Evolutionary conservation across 257 asterid genomes (phyloP).

Genomic region (Solanum chmielewskii): DNA sequence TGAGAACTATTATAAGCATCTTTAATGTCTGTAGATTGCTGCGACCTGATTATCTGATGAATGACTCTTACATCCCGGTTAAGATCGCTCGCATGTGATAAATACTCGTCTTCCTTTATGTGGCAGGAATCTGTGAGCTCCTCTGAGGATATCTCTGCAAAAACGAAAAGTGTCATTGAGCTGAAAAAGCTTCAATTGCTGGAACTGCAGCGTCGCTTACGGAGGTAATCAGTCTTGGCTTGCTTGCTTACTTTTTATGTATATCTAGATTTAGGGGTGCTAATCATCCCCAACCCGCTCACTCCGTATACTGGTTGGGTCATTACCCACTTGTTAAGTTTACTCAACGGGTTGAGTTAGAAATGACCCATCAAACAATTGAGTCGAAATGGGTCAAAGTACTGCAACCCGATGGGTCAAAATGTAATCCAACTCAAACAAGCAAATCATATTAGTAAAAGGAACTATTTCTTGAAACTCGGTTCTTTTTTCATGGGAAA

Average conservation of each 20-base stretch:
- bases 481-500: neutral
- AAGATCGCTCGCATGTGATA: neutral
- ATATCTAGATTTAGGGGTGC: neutral
- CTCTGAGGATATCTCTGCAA: slow-evolving; percentile 82
- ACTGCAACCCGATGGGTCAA: neutral
- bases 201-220: slow-evolving; percentile 84
- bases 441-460: neutral
- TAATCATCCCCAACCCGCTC: neutral
- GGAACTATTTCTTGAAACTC: neutral
- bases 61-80: neutral
- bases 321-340: neutral
- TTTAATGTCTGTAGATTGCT: neutral
- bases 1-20: neutral
- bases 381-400: neutral
- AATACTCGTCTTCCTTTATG: neutral
- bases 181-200: slow-evolving; percentile 92
- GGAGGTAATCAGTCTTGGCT: slow-evolving; percentile 41
- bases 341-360: neutral
- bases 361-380: neutral
- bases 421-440: neutral
- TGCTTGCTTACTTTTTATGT: slow-evolving; percentile 1
- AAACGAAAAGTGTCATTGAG: slow-evolving; percentile 95
- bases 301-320: neutral
- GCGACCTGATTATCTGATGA: neutral
- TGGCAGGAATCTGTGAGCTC: slow-evolving; percentile 84